These are phyloP conservation scores for Botrytis elliptica DNA, from an alignment of 2,329 filamentous ascomycete species.

Conservation along the genomic window DNA sequence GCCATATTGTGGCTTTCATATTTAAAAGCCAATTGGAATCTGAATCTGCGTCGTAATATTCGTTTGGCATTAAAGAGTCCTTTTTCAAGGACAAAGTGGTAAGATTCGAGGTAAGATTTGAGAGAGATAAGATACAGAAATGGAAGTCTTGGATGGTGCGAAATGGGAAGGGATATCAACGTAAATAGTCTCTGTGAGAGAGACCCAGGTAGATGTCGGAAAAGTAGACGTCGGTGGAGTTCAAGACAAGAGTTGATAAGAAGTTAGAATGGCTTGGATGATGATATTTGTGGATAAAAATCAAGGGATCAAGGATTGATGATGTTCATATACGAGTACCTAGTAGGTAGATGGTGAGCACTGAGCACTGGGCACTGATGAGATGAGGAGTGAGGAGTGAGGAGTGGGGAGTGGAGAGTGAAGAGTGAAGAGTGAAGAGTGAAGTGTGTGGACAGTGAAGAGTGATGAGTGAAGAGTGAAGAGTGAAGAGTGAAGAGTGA, in stretches of 20 bases:
- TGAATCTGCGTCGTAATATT: neutral
- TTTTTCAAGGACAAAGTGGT: neutral
- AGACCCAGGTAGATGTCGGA: neutral
- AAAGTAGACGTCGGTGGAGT: neutral
- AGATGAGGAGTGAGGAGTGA: neutral
- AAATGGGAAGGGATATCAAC: neutral
- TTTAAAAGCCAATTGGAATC: slow-evolving; percentile 26
- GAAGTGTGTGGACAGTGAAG: neutral
- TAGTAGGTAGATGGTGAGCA: neutral
- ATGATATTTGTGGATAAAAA: slow-evolving; percentile 6
- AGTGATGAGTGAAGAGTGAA: neutral
- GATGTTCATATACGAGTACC: neutral
- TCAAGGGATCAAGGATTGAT: slow-evolving; percentile 6
- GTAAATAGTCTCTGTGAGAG: neutral
- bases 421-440: neutral
- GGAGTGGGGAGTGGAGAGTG: neutral
- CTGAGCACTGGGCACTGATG: neutral
- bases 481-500: neutral
- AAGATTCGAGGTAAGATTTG: neutral
- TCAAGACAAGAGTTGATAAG: neutral
- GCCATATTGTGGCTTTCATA: slow-evolving; percentile 39
- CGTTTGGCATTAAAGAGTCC: slow-evolving; percentile 8
- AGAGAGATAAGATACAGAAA: neutral
- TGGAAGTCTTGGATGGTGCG: neutral
- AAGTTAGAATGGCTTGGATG: neutral